Evolutionary conservation across 805 yeast species (phyloP), one percentile per base, ranked within the genome.

Genomic region (Candida namnaoensis): DNA sequence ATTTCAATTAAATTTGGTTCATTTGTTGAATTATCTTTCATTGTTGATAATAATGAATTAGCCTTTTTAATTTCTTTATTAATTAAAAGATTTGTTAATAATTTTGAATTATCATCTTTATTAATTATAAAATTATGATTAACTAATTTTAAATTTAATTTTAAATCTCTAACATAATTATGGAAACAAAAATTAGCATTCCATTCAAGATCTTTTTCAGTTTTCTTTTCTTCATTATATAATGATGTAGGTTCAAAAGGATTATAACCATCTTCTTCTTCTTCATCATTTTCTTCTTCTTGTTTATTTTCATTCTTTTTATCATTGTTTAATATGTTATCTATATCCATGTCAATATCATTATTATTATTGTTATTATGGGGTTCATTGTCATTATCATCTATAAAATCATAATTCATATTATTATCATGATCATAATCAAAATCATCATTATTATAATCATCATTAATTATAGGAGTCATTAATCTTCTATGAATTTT

Each of bases 111-210:
- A 34, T 15, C 28, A 41, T 38, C 30, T 52, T 35, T 62, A 64
- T 38, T 53, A 48, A 38, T 53, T 47, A 36, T 53, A 53, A 48
- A 56, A 38, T 53, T 57, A 49, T 47, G 56, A 41, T 54, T 59
- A 54, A 46, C 52, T 52, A 40, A 49, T 42, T 38, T 52, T 43
- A 41, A 44, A 38, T 33, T 53, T 52, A 66, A 47, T 41, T 59
- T 52, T 46, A 76, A 72, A 23, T 64, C 58, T 1, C 74, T 68
- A 41, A 74, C 66, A 15, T 74, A 74, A 5, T 76, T 72, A 60
- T 30, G 7, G 33, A 30, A 30, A 12, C 11, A 5, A 4, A 30
- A 6, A 30, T 5, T 60, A 1, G 83, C 82, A 6, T 56, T 41
- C 82, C 78, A 80, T 15, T 70, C 54, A 39, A 43, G 43, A 45